Percentiles rank a stretch among this genome's conserved stretches.
Conservation (phyloP, 2,329 filamentous ascomycete species). For the Elsinoe arachidis region DNA sequence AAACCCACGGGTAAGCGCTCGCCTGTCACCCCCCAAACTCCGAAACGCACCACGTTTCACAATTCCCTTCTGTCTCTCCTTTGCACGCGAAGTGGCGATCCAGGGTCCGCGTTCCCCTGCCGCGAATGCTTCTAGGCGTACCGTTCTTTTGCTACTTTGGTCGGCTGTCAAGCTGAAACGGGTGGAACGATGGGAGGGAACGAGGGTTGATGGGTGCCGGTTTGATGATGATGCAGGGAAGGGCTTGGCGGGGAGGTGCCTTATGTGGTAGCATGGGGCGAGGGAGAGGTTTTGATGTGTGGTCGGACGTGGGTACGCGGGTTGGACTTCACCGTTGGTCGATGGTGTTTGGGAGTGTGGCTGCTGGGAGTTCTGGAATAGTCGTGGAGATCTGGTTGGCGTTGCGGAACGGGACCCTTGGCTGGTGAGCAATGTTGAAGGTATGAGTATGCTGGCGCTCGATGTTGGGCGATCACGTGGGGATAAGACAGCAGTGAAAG, state of each 20-base stretch:
- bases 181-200: neutral
- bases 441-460: neutral
- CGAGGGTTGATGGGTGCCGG: no score
- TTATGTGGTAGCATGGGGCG: neutral
- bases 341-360: neutral
- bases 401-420: neutral
- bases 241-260: neutral
- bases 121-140: neutral
- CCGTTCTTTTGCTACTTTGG: neutral
- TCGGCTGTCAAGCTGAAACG: neutral
- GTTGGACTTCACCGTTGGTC: neutral
- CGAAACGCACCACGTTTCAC: constrained; percentile 7
- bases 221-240: neutral
- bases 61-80: neutral
- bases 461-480: no score
- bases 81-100: no score
- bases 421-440: neutral
- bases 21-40: neutral
- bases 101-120: no score
- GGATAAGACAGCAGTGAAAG: no score
- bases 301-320: neutral
- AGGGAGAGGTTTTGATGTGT: neutral
- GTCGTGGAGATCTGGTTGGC: neutral
- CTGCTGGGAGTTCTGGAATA: neutral
- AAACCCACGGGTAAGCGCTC: neutral